These are phyloP conservation scores for Colletotrichum sp. DNA, from an alignment of 2,329 filamentous ascomycete species.

Conservation along the genomic window DNA sequence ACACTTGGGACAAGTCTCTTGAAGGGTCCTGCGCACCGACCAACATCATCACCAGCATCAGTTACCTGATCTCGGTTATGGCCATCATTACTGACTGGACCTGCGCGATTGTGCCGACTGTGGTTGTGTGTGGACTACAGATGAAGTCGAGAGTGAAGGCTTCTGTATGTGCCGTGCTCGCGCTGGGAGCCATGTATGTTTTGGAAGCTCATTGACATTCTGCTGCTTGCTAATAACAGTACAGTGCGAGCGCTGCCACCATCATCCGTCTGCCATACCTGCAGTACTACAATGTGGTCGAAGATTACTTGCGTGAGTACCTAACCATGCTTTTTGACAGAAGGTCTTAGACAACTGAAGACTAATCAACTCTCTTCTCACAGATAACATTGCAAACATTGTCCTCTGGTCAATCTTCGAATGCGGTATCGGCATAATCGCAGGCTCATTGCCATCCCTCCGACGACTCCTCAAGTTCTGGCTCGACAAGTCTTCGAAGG, in stretches of 20 bases:
- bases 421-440: neutral
- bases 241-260: neutral
- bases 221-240: fast-evolving
- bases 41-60: neutral
- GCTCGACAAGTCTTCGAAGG: neutral
- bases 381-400: neutral
- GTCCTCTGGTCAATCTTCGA: neutral
- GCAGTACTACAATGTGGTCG: neutral
- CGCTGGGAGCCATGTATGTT: neutral
- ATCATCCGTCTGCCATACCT: neutral
- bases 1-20: neutral
- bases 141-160: neutral
- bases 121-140: neutral
- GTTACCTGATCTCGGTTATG: neutral
- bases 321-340: no score
- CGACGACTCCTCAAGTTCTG: neutral
- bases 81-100: neutral
- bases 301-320: neutral
- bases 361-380: fast-evolving
- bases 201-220: fast-evolving
- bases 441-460: neutral
- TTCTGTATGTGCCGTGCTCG: fast-evolving
- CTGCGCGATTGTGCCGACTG: neutral
- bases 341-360: neutral
- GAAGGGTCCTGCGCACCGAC: neutral